Base-by-base conservation (phyloP, 2,329 filamentous ascomycete genomes). In the Neofusicoccum laricinum region DNA sequence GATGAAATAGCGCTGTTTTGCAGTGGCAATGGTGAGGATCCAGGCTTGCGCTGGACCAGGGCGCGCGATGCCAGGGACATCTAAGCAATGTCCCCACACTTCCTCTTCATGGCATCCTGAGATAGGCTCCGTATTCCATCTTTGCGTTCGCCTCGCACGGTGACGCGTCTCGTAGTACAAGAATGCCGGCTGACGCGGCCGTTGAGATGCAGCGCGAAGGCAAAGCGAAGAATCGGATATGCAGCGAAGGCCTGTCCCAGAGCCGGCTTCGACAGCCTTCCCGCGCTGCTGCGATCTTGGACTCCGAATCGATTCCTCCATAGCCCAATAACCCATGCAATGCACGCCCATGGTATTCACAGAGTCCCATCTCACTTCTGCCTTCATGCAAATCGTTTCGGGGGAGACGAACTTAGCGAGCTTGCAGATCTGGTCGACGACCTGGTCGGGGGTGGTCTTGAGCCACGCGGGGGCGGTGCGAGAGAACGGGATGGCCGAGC, bases 391-490 rank as follows among this genome's bases (percentile, higher is more conserved):
- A 59, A 59, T 10, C n/a, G 15, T 15, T 48, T 21, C 53, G 19
- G 25, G 21, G 40, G 15, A 32, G 25, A 59, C 55, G 30, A 19
- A 59, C 55, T 36, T 61, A 79, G 95, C 95, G 80, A 98, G 91
- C 87, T 96, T 96, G 86, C 91, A 93, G 85, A 99, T 99, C 86
- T 98, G 93, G 81, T 99, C 95, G 76, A 97, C 92, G 81, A 99
- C 93, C 86, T 96, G 92, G 77, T 97, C 93, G 79, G 95, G 93
- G 75, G 93, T 97, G 85, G 92, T 96, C 91, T 99, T 99, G 83
- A 98, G 86, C 95, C 95, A 99, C 74, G 93, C 87, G 68, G 95
- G 94, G 70, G 93, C 81, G 75, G 87, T 89, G 85, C 95, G 94
- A 73, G 92, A 97, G 90, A 98, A 99, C 79, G 96, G 95, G 83